These are phyloP conservation scores for Ophiocordyceps unilateralis DNA, from an alignment of 2,329 filamentous ascomycete species.

Conservation along the genomic window DNA sequence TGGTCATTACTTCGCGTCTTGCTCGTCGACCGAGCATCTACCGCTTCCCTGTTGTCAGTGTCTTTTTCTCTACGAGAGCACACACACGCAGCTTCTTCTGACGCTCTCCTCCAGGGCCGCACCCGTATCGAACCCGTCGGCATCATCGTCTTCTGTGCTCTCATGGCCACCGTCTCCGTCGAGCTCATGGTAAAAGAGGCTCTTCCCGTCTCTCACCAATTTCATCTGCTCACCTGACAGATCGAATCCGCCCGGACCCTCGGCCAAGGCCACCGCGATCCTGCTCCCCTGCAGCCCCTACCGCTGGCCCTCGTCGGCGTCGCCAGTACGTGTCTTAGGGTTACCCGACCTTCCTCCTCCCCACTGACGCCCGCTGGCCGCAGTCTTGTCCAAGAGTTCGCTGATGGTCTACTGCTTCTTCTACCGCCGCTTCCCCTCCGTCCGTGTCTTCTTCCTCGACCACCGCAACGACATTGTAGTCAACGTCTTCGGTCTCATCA, in stretches of 20 bases:
- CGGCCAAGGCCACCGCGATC: neutral
- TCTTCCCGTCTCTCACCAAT: neutral
- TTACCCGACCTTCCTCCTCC: neutral
- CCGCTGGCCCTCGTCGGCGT: neutral
- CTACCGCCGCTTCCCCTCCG: neutral
- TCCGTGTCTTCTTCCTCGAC: neutral
- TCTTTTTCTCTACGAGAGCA: too few species aligned
- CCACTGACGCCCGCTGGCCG: neutral
- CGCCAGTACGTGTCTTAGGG: neutral
- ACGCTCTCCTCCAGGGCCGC: neutral
- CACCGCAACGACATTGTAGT: neutral
- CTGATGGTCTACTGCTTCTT: neutral
- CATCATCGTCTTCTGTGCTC: neutral
- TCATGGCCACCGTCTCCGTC: neutral
- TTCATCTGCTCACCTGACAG: neutral
- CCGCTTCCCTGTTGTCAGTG: neutral
- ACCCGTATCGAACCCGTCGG: neutral
- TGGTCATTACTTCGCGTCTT: neutral
- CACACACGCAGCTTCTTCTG: neutral
- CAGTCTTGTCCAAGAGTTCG: neutral
- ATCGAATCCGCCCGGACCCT: neutral
- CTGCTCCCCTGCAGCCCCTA: neutral
- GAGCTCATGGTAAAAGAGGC: neutral
- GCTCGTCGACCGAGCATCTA: neutral
- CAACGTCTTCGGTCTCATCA: neutral